phyloP scores from a whole-genome alignment of 352 stramenopile species.

The Globisporangium carolinianum region DNA sequence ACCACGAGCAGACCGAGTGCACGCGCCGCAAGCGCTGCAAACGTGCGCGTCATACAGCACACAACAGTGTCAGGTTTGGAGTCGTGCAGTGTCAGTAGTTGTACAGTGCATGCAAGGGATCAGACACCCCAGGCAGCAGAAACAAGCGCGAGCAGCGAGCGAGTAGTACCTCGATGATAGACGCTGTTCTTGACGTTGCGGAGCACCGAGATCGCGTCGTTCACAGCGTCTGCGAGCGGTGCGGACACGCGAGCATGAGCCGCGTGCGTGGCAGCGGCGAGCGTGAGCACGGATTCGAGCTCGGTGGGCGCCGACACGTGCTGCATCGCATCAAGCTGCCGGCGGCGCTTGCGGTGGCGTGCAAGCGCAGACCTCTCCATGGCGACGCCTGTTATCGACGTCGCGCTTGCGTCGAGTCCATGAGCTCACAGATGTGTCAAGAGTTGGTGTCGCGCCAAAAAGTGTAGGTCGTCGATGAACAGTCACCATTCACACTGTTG shows the following conservation, averaged over 20 bases:
- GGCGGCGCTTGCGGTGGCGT: conserved; percentile 47
- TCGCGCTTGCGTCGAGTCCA: no score
- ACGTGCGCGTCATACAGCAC: background rate
- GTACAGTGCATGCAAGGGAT: no score
- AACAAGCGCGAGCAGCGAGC: background rate
- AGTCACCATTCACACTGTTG: no score
- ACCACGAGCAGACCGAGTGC: conserved; percentile 60
- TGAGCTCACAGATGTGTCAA: no score
- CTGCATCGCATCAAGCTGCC: conserved; percentile 37
- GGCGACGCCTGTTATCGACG: no score
- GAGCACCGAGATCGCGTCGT: conserved; percentile 30
- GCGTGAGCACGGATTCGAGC: conserved; percentile 19
- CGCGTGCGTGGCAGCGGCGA: conserved; percentile 19
- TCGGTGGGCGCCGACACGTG: conserved; percentile 35
- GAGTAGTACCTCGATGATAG: conserved; percentile 34
- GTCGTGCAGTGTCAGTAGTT: no score
- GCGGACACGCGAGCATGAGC: background rate
- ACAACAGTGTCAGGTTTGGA: no score
- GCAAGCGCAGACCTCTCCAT: conserved; percentile 35
- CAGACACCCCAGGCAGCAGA: background rate
- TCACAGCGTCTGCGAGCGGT: conserved; percentile 11
- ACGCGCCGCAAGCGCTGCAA: conserved; percentile 47
- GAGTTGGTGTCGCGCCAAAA: no score
- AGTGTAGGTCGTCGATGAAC: no score
- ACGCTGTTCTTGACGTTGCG: conserved; percentile 65